These are phyloP conservation scores for Oldenlandia corymbosa DNA, from an alignment of 257 asterid genomes.

Conservation along the genomic window DNA sequence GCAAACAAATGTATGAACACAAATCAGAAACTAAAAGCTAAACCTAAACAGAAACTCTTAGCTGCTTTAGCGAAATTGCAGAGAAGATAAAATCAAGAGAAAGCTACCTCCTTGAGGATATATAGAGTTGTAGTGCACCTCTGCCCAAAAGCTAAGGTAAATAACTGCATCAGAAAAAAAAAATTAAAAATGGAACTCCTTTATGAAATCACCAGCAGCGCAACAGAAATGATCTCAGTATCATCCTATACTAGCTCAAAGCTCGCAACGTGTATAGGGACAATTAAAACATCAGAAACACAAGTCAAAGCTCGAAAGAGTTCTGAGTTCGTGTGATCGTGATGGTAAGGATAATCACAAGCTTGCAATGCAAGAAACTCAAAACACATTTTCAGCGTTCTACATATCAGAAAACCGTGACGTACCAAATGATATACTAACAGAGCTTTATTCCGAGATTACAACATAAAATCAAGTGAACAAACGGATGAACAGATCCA, in stretches of 20 bases:
- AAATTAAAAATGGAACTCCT: neutral
- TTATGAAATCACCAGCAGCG: neutral
- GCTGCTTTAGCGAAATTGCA: neutral
- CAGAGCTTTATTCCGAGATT: neutral
- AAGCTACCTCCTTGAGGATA: conserved; percentile 85
- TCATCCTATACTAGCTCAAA: no score
- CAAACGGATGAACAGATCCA: neutral
- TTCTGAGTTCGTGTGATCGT: neutral
- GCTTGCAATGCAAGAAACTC: neutral
- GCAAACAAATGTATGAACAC: conserved; percentile 11
- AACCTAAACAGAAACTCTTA: neutral
- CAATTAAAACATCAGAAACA: neutral
- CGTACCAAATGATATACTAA: neutral
- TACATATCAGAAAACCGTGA: neutral
- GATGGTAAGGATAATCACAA: neutral
- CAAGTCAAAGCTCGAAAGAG: neutral
- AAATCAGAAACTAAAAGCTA: neutral
- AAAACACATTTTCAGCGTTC: no score
- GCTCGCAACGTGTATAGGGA: neutral
- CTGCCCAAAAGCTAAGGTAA: conserved; percentile 93
- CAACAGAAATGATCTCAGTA: neutral
- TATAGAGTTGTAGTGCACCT: conserved; percentile 95
- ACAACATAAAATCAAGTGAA: neutral
- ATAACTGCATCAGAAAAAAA: conserved; percentile 47
- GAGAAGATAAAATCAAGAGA: neutral